These are phyloP conservation scores for Bolboschoenus planiculmis DNA, from an alignment of 176 grass and related monocot species.

Conservation along the genomic window DNA sequence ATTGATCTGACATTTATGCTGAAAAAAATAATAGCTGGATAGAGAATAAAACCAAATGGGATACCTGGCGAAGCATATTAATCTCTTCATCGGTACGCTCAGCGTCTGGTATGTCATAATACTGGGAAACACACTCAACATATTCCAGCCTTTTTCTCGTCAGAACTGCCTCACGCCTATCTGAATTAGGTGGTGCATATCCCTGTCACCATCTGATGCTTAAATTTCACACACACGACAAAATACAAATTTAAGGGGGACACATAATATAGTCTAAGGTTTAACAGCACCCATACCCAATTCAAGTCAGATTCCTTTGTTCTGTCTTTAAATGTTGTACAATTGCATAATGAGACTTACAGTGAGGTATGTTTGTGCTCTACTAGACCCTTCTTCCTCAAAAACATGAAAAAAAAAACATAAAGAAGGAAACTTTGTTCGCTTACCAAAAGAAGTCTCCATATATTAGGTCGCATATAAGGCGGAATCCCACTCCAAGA, in stretches of 20 bases:
- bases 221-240: conserved; percentile 61
- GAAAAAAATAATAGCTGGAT: background rate
- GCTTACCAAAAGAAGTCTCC: conserved; percentile 95
- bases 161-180: conserved; percentile 82
- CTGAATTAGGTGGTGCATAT: conserved; percentile 96
- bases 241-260: conserved; percentile 11
- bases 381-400: background rate
- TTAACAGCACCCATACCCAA: background rate
- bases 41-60: background rate
- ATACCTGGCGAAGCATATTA: conserved; percentile 96
- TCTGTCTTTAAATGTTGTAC: background rate
- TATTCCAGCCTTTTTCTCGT: conserved; percentile 91
- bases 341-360: background rate
- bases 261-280: background rate
- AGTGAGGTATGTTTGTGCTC: background rate
- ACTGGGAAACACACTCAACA: conserved; percentile 95
- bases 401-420: background rate
- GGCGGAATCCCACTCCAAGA: conserved; percentile 97
- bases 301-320: background rate
- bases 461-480: conserved; percentile 95
- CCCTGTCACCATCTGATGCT: conserved; percentile 75
- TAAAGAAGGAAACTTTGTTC: background rate
- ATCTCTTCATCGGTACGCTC: conserved; percentile 98
- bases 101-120: conserved; percentile 75
- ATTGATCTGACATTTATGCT: conserved; percentile 5